These are phyloP conservation scores for Stropharia rugosoannulata DNA, from an alignment of 768 basidiomycete genomes.

Conservation along the genomic window DNA sequence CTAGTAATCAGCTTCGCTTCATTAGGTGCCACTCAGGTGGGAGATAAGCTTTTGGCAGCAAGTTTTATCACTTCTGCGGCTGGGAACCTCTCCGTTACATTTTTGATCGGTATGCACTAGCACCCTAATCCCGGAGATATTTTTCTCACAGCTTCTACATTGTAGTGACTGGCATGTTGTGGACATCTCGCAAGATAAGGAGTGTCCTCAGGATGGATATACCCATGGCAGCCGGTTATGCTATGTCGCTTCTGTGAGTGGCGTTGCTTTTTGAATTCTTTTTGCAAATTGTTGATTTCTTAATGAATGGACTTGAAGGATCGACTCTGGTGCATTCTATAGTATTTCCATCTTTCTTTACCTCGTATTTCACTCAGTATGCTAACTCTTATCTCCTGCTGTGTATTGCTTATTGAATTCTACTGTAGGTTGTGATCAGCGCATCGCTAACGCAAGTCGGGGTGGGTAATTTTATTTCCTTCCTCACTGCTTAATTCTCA, in stretches of 20 bases:
- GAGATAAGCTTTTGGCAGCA: constrained; percentile 18
- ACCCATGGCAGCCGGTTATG: constrained; percentile 9
- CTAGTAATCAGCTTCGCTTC: constrained; percentile 18
- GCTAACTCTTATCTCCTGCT: not conserved
- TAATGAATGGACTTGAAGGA: constrained; percentile 5
- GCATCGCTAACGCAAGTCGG: constrained; percentile 23
- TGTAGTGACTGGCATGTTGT: constrained; percentile 16
- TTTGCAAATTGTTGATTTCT: not conserved
- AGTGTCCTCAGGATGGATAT: constrained; percentile 8
- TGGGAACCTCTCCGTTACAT: constrained; percentile 20
- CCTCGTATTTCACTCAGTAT: constrained; percentile 21
- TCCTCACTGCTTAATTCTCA: not conserved
- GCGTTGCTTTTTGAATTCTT: not conserved
- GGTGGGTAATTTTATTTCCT: constrained; percentile 10
- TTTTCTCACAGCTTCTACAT: not conserved
- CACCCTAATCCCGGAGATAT: not conserved
- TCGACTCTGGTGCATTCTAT: constrained; percentile 22
- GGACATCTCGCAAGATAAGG: constrained; percentile 19
- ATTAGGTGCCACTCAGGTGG: constrained; percentile 11
- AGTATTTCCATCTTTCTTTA: constrained; percentile 20
- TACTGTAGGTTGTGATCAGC: constrained; percentile 19
- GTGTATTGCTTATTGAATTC: not conserved
- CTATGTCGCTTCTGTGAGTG: constrained; percentile 14
- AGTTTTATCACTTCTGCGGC: constrained; percentile 21
- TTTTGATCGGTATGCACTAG: constrained; percentile 15